phyloP scores from a whole-genome alignment of 768 basidiomycete genomes.

The Russula sp. region DNA sequence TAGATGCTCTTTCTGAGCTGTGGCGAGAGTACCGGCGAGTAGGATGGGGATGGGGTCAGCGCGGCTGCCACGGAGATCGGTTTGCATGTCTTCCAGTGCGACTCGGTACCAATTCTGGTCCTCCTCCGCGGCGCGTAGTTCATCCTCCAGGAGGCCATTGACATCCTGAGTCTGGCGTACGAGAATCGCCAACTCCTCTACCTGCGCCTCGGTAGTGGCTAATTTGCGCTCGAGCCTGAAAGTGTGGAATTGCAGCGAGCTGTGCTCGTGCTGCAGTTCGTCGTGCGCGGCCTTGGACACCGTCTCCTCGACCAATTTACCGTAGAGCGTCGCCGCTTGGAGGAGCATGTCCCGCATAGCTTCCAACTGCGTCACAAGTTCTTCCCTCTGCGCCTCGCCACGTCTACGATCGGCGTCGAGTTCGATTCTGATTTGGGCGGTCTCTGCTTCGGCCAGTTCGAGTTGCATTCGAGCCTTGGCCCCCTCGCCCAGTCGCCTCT shows the following conservation, averaged over 20 bases:
- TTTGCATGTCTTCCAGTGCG: conserved; percentile 7
- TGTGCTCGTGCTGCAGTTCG: conserved; percentile 27
- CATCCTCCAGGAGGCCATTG: conserved; percentile 35
- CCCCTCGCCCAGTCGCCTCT: conserved; percentile 30
- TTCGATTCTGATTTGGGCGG: conserved; percentile 29
- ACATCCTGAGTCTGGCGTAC: conserved; percentile 51
- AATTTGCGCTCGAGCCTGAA: conserved; percentile 60
- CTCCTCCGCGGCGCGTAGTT: conserved; percentile 23
- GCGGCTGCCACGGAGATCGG: not conserved
- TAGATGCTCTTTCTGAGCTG: not conserved
- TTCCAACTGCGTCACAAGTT: conserved; percentile 43
- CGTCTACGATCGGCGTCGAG: conserved; percentile 30
- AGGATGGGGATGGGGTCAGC: not conserved
- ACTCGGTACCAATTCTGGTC: conserved; percentile 18
- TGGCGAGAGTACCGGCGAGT: not conserved
- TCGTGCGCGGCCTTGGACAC: conserved; percentile 23
- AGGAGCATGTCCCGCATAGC: conserved; percentile 40
- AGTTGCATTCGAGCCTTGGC: conserved; percentile 34
- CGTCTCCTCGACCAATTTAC: conserved; percentile 27
- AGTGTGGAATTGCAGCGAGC: conserved; percentile 37
- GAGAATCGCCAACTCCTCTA: conserved; percentile 54
- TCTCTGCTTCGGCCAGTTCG: conserved; percentile 32
- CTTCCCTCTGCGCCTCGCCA: conserved; percentile 36
- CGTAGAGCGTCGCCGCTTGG: conserved; percentile 43
- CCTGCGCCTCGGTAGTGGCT: conserved; percentile 60